phyloP scores from a whole-genome alignment of 2,329 filamentous ascomycete genomes.

The Trichoderma harzianum region DNA sequence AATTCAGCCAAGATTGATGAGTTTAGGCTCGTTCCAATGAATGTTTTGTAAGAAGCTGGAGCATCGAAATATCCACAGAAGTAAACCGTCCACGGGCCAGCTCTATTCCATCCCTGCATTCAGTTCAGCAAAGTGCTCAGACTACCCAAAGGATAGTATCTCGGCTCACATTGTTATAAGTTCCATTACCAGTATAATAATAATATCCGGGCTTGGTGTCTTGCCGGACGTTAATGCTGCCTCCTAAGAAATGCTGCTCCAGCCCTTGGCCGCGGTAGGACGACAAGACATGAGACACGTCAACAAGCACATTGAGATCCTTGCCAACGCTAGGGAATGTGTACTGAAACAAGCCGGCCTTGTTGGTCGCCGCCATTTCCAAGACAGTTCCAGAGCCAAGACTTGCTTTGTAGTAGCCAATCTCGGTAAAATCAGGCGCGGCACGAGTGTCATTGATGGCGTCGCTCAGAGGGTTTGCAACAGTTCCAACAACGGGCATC shows the following conservation, averaged over 20 bases:
- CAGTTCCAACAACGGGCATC: slow-evolving; percentile 49
- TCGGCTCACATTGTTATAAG: slow-evolving; percentile 56
- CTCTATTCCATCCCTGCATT: slow-evolving; percentile 57
- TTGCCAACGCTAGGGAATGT: slow-evolving; percentile 45
- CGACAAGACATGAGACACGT: slow-evolving; percentile 64
- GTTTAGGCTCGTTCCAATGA: slow-evolving; percentile 36
- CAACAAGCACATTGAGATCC: slow-evolving; percentile 52
- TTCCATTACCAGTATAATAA: slow-evolving; percentile 58
- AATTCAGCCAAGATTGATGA: slow-evolving; percentile 33
- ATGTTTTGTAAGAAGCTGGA: slow-evolving; percentile 43
- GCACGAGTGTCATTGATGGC: slow-evolving; percentile 55
- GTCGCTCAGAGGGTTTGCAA: slow-evolving; percentile 53
- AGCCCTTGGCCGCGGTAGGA: slow-evolving; percentile 59
- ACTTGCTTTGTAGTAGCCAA: slow-evolving; percentile 60
- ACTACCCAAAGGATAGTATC: too few relatives aligned
- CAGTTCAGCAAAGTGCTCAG: not conserved
- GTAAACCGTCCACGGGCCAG: slow-evolving; percentile 60
- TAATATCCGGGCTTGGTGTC: slow-evolving; percentile 35
- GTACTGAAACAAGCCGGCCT: slow-evolving; percentile 60
- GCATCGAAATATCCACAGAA: slow-evolving; percentile 61
- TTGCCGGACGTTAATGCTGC: slow-evolving; percentile 50
- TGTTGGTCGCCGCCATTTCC: slow-evolving; percentile 54
- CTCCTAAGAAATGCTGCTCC: slow-evolving; percentile 61
- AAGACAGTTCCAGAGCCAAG: slow-evolving; percentile 54
- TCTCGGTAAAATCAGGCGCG: slow-evolving; percentile 46